Conservation (phyloP, 73 alveolate species). For the Tetrahymena malaccensis region DNA sequence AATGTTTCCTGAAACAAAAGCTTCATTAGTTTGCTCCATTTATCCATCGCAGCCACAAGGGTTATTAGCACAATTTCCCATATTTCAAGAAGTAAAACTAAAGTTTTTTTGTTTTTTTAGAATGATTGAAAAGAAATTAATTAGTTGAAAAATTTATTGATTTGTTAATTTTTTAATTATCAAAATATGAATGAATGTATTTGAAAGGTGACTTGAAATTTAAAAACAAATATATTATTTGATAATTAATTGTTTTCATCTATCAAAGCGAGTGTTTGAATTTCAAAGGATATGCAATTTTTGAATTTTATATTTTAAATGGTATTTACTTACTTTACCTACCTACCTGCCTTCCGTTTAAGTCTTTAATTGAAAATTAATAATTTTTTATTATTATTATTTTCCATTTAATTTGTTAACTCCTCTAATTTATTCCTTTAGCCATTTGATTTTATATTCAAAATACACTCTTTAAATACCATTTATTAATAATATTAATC, state of each 20-base stretch:
- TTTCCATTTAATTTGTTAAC: neutral
- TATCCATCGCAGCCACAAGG: neutral
- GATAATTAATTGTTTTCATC: neutral
- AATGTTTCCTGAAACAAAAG: neutral
- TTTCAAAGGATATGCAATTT: neutral
- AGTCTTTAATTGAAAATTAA: neutral
- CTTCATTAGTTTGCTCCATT: neutral
- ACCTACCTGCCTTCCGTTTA: neutral
- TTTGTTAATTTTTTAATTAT: neutral
- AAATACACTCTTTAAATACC: neutral
- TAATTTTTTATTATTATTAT: too few relatives aligned
- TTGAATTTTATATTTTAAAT: neutral
- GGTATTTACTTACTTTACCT: neutral
- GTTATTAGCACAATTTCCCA: neutral
- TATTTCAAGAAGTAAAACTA: neutral
- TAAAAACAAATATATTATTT: neutral
- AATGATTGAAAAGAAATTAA: neutral
- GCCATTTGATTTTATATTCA: neutral
- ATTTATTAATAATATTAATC: too few relatives aligned
- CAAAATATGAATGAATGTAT: neutral
- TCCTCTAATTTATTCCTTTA: neutral
- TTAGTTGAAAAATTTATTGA: neutral
- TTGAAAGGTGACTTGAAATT: neutral
- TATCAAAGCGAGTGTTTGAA: neutral
- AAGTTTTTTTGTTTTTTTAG: neutral